Evolutionary conservation across 176 grass and related monocot genomes (phyloP).

Genomic region (Musa acuminata): DNA sequence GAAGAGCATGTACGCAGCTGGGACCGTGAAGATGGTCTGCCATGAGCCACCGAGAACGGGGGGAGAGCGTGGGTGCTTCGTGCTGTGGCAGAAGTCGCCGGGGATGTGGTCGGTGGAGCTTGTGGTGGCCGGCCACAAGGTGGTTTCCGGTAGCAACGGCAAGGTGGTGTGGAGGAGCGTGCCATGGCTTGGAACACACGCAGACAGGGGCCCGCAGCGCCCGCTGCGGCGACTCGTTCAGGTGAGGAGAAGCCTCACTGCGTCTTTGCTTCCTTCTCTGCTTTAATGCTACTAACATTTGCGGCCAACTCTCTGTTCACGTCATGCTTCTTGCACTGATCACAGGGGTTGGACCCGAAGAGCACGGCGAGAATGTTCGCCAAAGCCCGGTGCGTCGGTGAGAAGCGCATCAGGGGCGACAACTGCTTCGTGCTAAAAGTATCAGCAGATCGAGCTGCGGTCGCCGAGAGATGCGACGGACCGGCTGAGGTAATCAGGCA

Average conservation of each 20-base stretch:
- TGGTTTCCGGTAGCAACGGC: constrained; percentile 29
- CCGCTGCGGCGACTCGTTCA: constrained; percentile 36
- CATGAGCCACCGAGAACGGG: constrained; percentile 6
- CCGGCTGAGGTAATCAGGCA: constrained; percentile 35
- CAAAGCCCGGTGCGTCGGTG: constrained; percentile 29
- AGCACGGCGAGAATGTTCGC: constrained; percentile 33
- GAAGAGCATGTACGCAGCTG: constrained; percentile 42
- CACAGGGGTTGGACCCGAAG: constrained; percentile 37
- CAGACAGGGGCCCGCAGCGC: constrained; percentile 27
- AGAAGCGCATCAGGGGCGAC: constrained; percentile 32
- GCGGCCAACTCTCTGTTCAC: background rate
- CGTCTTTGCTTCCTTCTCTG: no score
- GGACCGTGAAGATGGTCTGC: constrained; percentile 27
- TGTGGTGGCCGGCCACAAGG: constrained; percentile 23
- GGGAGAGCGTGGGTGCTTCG: constrained; percentile 31
- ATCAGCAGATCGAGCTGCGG: constrained; percentile 17
- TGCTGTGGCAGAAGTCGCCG: constrained; percentile 39
- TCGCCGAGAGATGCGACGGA: constrained; percentile 25
- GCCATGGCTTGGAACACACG: constrained; percentile 35
- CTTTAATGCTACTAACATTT: no score
- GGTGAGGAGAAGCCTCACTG: background rate
- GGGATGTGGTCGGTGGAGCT: constrained; percentile 39
- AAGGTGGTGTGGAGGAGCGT: constrained; percentile 35
- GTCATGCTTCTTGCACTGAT: background rate
- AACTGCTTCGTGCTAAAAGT: constrained; percentile 38